Base-by-base conservation (phyloP, 2,329 filamentous ascomycete genomes). In the Xylariaceae sp. region DNA sequence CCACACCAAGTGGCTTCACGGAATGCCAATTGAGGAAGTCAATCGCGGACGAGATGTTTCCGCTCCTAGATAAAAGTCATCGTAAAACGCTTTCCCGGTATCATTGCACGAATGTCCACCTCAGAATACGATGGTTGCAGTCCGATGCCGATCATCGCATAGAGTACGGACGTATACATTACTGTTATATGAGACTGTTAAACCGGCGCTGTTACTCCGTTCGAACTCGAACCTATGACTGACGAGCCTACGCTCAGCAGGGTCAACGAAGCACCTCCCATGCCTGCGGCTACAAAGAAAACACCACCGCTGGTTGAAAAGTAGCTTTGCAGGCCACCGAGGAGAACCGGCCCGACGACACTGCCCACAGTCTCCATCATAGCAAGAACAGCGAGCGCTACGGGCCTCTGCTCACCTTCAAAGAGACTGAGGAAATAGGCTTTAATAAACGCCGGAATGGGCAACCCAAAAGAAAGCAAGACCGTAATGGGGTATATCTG, bases 291-390 rank as follows among this genome's bases (percentile, higher is more conserved):
- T 15, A 15, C 32, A 34, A 34, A 34, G 13, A 34, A 34, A 10
- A 34, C 32, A 34, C 32, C 32, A 2, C 32, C 32, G 13, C 32
- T 34, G 4, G 9, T 15, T 34, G 32, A 34, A 34, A 34, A 15
- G 13, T 34, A 34, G 13, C 32, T 34, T 19, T 55, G 55, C 7
- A 50, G 19, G 8, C 45, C 46, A n/a, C 55, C 55, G 5, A 58
- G 36, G 4, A 47, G 2, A 8, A 58, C n/a, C 5, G 55, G 55
- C n/a, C 22, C 49, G 9, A 55, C n/a, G 1, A 58, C 6, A 19
- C 52, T 53, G 7, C 49, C 55, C 9, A 16, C 19, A 8, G 39
- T 21, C 30, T 58, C 55, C 55, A 55, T 57, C n/a, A 53, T 32
- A 3, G 52, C 30, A 1, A 57, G 41, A 1, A 16, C 29, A 6